Evolutionary conservation across 164 flowering plant genomes (phyloP).

Genomic region (Nymphaea colorata): DNA sequence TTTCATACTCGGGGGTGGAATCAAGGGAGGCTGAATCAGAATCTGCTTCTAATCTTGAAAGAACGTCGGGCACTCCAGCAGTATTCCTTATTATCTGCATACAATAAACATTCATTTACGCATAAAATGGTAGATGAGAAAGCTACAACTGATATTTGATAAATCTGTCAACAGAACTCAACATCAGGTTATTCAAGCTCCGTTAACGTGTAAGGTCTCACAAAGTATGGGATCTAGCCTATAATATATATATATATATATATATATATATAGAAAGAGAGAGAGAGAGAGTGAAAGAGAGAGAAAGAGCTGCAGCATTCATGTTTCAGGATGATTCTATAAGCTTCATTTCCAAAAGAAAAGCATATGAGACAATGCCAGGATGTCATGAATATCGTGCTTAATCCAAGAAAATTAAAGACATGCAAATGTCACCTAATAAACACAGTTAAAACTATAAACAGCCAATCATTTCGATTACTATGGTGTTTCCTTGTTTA

Average conservation of each 20-base stretch:
- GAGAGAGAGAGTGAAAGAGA: too few relatives aligned
- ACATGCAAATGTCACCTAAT: too few relatives aligned
- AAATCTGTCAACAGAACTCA: not conserved
- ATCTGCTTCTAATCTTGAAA: constrained; percentile 52
- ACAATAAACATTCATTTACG: not conserved
- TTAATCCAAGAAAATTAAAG: not conserved
- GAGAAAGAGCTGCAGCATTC: too few relatives aligned
- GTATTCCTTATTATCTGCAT: constrained; percentile 70
- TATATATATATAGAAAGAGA: too few relatives aligned
- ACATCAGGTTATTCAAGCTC: not conserved
- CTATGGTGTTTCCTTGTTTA: not conserved
- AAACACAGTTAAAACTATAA: not conserved
- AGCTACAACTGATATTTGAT: not conserved
- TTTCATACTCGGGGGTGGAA: constrained; percentile 45
- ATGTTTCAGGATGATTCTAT: not conserved
- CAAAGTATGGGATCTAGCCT: not conserved
- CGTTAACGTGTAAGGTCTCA: not conserved
- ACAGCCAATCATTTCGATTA: not conserved
- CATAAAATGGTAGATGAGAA: not conserved
- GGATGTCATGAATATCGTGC: not conserved
- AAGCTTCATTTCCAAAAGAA: not conserved
- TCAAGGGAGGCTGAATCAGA: constrained; percentile 21
- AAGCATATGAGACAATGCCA: not conserved
- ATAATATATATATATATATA: not conserved
- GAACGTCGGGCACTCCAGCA: constrained; percentile 75